These are phyloP conservation scores for Kazachstania kunashirensis DNA, from an alignment of 805 yeast species.

Conservation along the genomic window DNA sequence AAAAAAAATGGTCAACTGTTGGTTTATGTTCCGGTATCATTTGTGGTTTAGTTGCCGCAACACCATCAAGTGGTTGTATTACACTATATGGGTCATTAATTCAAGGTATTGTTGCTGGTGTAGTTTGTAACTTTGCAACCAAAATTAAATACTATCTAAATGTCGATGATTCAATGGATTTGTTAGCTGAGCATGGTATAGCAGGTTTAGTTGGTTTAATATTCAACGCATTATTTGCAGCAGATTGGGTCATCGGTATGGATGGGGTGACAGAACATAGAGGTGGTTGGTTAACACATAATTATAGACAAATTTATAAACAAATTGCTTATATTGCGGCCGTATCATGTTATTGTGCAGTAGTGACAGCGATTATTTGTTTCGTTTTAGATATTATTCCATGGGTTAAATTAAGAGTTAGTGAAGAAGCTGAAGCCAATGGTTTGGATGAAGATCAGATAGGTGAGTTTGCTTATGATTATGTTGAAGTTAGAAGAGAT, in stretches of 20 bases:
- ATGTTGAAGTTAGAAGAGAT: conserved; percentile 92
- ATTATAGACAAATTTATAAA: conserved; percentile 83
- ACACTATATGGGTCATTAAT: conserved; percentile 87
- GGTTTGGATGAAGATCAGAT: conserved; percentile 96
- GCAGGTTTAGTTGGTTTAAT: conserved; percentile 87
- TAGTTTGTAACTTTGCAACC: conserved; percentile 83
- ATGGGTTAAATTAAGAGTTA: conserved; percentile 67
- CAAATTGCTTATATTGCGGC: conserved; percentile 81
- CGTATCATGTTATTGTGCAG: conserved; percentile 61
- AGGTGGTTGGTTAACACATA: conserved; percentile 90
- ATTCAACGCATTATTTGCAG: conserved; percentile 85
- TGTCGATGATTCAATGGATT: conserved; percentile 90
- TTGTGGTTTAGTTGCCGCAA: conserved; percentile 93
- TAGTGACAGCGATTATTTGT: conserved; percentile 69
- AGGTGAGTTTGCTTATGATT: conserved; percentile 98
- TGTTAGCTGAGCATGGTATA: conserved; percentile 96
- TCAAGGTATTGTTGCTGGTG: conserved; percentile 71
- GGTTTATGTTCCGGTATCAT: conserved; percentile 93
- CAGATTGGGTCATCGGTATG: conserved; percentile 79
- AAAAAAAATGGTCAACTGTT: conserved; percentile 86
- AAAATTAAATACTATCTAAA: conserved; percentile 69
- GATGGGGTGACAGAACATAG: conserved; percentile 75
- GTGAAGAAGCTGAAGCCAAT: conserved; percentile 73
- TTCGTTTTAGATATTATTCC: conserved; percentile 69
- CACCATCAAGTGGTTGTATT: conserved; percentile 87